Evolutionary conservation across 345 rosid genomes (phyloP), one percentile per base, ranked within the genome.

Genomic region (Bruguiera sexangula): DNA sequence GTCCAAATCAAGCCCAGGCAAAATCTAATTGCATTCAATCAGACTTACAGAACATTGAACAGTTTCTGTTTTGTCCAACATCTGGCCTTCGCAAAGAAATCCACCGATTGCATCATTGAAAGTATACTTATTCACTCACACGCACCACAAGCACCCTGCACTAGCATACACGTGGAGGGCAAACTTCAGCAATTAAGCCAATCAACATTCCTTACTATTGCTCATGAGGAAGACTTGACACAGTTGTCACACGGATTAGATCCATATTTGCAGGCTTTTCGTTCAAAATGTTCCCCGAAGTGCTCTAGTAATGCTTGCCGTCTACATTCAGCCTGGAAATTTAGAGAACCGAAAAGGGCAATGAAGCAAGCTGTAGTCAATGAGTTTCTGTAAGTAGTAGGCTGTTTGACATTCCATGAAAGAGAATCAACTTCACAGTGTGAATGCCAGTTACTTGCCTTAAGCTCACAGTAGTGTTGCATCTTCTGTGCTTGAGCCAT

Each of bases 401-500:
- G 11, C n/a, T 7, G 5, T 26, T 37, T 36, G 19, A 3, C 30
- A 16, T 21, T 13, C 13, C 20, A 19, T 20, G 19, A 8, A 54
- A 61, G 37, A n/a, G 64, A 2, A 64, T 27, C 24, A 16, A 26
- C 16, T 18, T 18, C 32, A n/a, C 29, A 4, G 8, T 19, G 19
- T 20, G 31, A 63, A 48, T 36, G 53, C 24, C 15, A 55, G 15
- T 51, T 63, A 46, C 79, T 61, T 74, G 82, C 97, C 96, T 89
- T 88, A 1, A 87, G 85, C 74, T 92, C 99, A 80, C 99, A 95
- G 80, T 92, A 92, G 37, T 67, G 82, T 70, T 82, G 88, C 99
- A 92, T 92, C 84, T 95, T 92, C 85, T 85, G 74, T 65, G 99
- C 96, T 75, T 89, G 99, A 66, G 83, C 80, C 96, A 95, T 80